Evolutionary conservation across 2,329 filamentous ascomycete species (phyloP).

Genomic region (Aureobasidium sp.): DNA sequence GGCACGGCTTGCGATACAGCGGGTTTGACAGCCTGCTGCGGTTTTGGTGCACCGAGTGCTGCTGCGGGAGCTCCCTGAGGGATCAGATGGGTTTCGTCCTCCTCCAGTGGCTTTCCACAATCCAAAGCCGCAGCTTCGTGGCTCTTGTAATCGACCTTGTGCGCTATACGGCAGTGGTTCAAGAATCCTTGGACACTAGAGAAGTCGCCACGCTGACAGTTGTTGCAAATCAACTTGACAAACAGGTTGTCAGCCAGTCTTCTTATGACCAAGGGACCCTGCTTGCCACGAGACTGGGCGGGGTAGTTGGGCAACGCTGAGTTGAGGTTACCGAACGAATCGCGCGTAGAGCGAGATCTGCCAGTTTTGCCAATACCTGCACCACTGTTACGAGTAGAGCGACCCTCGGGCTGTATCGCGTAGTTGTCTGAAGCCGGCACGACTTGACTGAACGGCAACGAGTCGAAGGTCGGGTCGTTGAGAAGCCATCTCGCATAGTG

Average conservation of each 20-base stretch:
- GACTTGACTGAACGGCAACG: slow-evolving; percentile 26
- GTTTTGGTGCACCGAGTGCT: not conserved
- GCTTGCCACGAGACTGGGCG: slow-evolving; percentile 58
- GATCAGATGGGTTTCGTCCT: slow-evolving; percentile 41
- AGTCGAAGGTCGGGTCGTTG: slow-evolving; percentile 75
- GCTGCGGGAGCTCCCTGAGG: slow-evolving; percentile 11
- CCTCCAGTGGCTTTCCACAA: slow-evolving; percentile 74
- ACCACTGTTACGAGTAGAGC: slow-evolving; percentile 69
- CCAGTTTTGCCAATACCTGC: slow-evolving; percentile 42
- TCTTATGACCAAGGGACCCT: slow-evolving; percentile 72
- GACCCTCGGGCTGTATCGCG: slow-evolving; percentile 48
- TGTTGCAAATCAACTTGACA: slow-evolving; percentile 80
- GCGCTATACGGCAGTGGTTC: slow-evolving; percentile 95
- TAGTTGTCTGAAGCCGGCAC: slow-evolving; percentile 17
- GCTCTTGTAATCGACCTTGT: slow-evolving; percentile 87
- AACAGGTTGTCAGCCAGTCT: slow-evolving; percentile 71
- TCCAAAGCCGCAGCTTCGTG: slow-evolving; percentile 88
- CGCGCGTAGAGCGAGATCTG: slow-evolving; percentile 50
- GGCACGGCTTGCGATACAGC: not conserved
- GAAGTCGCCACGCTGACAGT: slow-evolving; percentile 85
- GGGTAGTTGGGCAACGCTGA: slow-evolving; percentile 55
- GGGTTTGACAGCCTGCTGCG: slow-evolving; percentile 9
- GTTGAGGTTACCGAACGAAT: slow-evolving; percentile 44
- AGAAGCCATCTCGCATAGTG: slow-evolving; percentile 96
- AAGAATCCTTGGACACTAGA: slow-evolving; percentile 98